Evolutionary conservation across 2,329 filamentous ascomycete genomes (phyloP), one percentile per base, ranked within the genome.

Genomic region (Stagonosporopsis vannaccii): DNA sequence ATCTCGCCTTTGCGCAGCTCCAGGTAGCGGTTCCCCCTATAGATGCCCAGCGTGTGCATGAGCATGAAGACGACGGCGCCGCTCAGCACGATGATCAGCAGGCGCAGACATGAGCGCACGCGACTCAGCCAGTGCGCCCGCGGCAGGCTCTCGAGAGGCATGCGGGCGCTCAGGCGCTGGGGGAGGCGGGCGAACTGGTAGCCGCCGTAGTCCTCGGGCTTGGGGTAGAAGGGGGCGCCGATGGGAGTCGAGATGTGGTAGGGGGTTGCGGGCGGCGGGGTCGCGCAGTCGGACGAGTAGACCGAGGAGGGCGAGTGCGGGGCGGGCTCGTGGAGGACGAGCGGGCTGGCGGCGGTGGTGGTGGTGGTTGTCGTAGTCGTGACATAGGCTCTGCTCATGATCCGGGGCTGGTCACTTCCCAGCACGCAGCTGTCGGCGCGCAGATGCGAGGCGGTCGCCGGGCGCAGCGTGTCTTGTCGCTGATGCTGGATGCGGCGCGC

Each of bases 71-170:
- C 66, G 44, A 76, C 72, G 59, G 69, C 67, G 61, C 69, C 72
- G 62, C 69, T 73, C 52, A 76, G 69, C 13, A 74, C 69, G 39
- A 75, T 71, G 64, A 74, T 72, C 54, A 74, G 65, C 33, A 75
- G 67, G 47, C 73, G 72, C 23, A 76, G 69, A 58, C 66, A 68
- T 40, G 72, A 76, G 46, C 72, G 71, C 52, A 74, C 56, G 47
- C 69, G 67, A 49, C 68, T 73, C 58, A 74, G 71, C 72, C 72
- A 74, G 53, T 72, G 71, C 52, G 71, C 67, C 37, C 68, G 62
- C 52, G 66, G 63, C 51, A 62, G 60, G 49, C 63, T 61, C 41
- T 74, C 69, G 59, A 68, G 61, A 60, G 65, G 63, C 71, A 73
- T 71, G 58, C 51, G 61, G 51, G 65, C 62, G 62, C 59, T 59